Conservation (phyloP, 2,329 filamentous ascomycete species). For the Monilinia fructigena region DNA sequence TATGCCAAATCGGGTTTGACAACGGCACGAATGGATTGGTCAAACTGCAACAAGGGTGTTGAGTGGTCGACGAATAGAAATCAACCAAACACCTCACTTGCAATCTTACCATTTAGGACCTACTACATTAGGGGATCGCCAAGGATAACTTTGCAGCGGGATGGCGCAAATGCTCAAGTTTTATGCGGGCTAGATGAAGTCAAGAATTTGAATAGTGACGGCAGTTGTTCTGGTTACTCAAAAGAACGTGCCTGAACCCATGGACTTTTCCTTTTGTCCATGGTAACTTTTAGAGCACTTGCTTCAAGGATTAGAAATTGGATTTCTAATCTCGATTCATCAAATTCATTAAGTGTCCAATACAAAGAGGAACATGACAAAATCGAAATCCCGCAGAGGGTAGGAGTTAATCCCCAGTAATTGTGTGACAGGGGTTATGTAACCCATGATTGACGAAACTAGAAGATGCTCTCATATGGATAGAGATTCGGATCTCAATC, state of each 20-base stretch:
- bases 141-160: constrained; percentile 10
- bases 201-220: background rate
- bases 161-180: constrained; percentile 6
- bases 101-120: constrained; percentile 5
- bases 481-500: background rate
- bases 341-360: background rate
- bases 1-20: background rate
- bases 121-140: constrained; percentile 11
- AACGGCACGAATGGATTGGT: background rate
- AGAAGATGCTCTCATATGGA: background rate
- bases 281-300: background rate
- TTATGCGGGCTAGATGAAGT: background rate
- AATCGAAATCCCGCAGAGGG: background rate
- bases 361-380: background rate
- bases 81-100: background rate
- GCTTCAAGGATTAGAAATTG: background rate
- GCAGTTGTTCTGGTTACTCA: constrained; percentile 1
- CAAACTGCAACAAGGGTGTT: background rate
- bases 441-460: background rate
- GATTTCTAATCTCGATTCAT: background rate
- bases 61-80: background rate
- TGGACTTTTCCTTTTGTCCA: background rate
- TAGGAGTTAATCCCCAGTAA: background rate
- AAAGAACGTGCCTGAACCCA: background rate
- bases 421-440: background rate